phyloP scores from a whole-genome alignment of 208 protist genomes.

The Crithidia expoeki region DNA sequence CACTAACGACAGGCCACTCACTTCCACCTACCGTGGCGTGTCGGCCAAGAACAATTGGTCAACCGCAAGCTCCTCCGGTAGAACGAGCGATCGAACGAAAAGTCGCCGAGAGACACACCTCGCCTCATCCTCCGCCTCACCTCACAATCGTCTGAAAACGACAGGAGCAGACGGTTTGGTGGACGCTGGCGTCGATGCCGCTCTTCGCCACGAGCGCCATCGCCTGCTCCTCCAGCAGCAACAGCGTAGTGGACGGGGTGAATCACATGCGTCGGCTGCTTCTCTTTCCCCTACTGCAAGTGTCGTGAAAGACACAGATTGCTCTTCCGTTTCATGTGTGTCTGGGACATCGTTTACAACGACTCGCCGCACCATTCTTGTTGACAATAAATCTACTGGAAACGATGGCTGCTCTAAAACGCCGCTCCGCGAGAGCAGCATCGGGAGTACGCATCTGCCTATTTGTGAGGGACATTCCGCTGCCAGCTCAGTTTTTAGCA shows the following conservation, averaged over 20 bases:
- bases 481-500: not conserved
- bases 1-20: not conserved
- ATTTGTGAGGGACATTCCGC: not conserved
- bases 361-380: not conserved
- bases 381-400: not conserved
- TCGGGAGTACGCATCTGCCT: not conserved
- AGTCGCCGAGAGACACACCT: not conserved
- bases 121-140: not conserved
- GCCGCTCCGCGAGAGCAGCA: no score
- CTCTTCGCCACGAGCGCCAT: slow-evolving; percentile 23
- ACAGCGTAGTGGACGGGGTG: not conserved
- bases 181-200: slow-evolving; percentile 18
- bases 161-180: not conserved
- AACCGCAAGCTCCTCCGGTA: no score
- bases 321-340: not conserved
- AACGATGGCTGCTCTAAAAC: not conserved
- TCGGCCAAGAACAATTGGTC: not conserved
- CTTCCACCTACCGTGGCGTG: not conserved
- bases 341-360: not conserved
- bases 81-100: not conserved
- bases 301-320: not conserved
- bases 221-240: not conserved
- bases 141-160: not conserved
- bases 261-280: not conserved
- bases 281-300: not conserved